These are phyloP conservation scores for Rhizopus microsporus DNA, from an alignment of 371 early-diverging fungal species.

Conservation along the genomic window DNA sequence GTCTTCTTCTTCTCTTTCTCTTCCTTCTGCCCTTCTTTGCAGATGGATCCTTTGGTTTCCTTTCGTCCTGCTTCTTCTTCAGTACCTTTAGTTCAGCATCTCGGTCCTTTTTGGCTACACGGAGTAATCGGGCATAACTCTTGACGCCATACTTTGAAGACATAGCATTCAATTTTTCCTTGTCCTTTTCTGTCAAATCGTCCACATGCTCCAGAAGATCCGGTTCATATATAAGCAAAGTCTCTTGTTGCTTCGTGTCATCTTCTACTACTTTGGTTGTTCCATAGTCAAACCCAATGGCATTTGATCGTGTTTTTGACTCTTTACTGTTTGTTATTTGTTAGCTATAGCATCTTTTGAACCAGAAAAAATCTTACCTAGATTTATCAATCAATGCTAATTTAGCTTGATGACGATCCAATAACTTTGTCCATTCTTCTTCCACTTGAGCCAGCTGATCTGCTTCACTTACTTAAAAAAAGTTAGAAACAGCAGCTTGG, in stretches of 20 bases:
- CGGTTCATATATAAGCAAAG: conserved; percentile 41
- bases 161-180: conserved; percentile 43
- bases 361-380: conserved; percentile 15
- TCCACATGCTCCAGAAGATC: conserved; percentile 52
- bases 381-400: conserved; percentile 36
- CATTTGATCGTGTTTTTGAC: background rate
- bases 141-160: conserved; percentile 45
- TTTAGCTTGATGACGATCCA: conserved; percentile 55
- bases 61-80: conserved; percentile 22
- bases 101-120: conserved; percentile 47
- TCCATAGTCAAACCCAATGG: conserved; percentile 48
- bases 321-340: conserved; percentile 12
- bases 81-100: conserved; percentile 43
- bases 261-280: conserved; percentile 19
- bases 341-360: background rate
- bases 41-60: conserved; percentile 18
- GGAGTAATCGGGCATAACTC: conserved; percentile 43
- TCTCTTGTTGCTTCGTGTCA: conserved; percentile 30
- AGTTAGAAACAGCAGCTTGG: background rate
- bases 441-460: conserved; percentile 51
- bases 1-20: conserved; percentile 13
- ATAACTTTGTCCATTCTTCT: conserved; percentile 54
- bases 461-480: conserved; percentile 35
- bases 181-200: conserved; percentile 46
- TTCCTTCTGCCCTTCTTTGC: conserved; percentile 10